Percentiles rank a stretch among this genome's conserved stretches.
These are phyloP conservation scores for Ustilago sp. DNA, from an alignment of 1,284 basidiomycete species.

Conservation along the genomic window DNA sequence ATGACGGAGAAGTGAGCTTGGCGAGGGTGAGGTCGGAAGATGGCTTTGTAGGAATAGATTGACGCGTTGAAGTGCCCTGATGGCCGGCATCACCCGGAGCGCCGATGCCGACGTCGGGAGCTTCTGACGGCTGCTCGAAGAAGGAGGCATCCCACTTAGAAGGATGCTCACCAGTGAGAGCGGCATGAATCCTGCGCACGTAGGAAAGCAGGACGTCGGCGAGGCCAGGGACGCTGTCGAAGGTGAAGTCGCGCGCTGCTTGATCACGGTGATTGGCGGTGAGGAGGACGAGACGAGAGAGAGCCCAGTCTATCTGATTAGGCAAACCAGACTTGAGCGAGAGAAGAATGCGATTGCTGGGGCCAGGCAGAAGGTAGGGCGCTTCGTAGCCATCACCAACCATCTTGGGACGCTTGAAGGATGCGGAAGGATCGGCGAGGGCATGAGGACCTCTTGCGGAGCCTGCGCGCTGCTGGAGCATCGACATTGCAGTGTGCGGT, in stretches of 20 bases:
- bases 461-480: conserved; percentile 26
- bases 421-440: conserved; percentile 11
- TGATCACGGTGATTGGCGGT: conserved; percentile 36
- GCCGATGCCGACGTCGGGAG: conserved; percentile 54
- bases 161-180: conserved; percentile 46
- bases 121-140: conserved; percentile 52
- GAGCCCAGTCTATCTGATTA: conserved; percentile 66
- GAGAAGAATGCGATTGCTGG: conserved; percentile 62
- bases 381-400: conserved; percentile 43
- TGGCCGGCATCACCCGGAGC: conserved; percentile 48
- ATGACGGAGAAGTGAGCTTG: neutral
- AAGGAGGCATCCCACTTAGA: conserved; percentile 50
- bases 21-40: neutral
- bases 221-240: conserved; percentile 59
- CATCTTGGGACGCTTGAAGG: conserved; percentile 42
- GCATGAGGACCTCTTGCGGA: conserved; percentile 7
- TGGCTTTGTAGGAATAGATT: neutral
- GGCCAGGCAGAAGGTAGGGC: conserved; percentile 54
- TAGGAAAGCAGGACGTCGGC: conserved; percentile 57
- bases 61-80: conserved; percentile 26
- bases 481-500: conserved; percentile 19
- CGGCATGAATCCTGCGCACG: conserved; percentile 50
- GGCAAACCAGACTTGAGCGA: conserved; percentile 65
- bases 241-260: conserved; percentile 35
- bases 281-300: conserved; percentile 52